These are phyloP conservation scores for Malassezia obtusa DNA, from an alignment of 1,284 basidiomycete species.

Conservation along the genomic window DNA sequence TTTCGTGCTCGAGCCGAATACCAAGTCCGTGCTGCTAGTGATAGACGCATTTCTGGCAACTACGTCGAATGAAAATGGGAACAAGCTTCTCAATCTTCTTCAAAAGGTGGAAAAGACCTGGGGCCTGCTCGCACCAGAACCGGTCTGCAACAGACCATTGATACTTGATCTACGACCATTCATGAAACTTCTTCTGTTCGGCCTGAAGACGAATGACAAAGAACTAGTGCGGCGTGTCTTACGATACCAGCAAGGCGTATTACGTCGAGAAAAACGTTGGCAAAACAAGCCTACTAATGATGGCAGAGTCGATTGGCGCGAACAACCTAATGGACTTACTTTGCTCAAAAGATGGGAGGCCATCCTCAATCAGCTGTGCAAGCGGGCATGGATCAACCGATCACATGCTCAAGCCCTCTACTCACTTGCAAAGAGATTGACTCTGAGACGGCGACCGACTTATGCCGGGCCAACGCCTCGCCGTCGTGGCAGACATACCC, in stretches of 20 bases:
- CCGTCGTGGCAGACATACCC: neutral
- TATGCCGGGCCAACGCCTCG: neutral
- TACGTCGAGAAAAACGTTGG: conserved; percentile 11
- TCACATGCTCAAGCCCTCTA: neutral
- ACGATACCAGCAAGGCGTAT: conserved; percentile 5
- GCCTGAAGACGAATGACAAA: neutral
- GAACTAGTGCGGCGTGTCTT: neutral
- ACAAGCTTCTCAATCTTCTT: neutral
- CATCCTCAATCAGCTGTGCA: neutral
- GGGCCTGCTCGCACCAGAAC: neutral
- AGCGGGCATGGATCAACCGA: neutral
- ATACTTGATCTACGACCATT: conserved; percentile 5
- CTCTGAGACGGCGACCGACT: neutral
- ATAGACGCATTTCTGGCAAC: conserved; percentile 3
- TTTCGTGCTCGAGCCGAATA: conserved; percentile 3
- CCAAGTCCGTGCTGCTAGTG: neutral
- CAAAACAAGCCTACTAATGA: neutral
- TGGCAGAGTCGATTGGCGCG: neutral
- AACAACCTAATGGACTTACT: conserved; percentile 1
- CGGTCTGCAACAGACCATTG: neutral
- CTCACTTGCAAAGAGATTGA: neutral
- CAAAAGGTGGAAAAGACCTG: neutral
- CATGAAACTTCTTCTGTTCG: neutral
- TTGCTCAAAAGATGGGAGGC: neutral
- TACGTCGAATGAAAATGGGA: neutral